Base-by-base conservation (phyloP, 2,329 filamentous ascomycete genomes). In the Botrytis elliptica region DNA sequence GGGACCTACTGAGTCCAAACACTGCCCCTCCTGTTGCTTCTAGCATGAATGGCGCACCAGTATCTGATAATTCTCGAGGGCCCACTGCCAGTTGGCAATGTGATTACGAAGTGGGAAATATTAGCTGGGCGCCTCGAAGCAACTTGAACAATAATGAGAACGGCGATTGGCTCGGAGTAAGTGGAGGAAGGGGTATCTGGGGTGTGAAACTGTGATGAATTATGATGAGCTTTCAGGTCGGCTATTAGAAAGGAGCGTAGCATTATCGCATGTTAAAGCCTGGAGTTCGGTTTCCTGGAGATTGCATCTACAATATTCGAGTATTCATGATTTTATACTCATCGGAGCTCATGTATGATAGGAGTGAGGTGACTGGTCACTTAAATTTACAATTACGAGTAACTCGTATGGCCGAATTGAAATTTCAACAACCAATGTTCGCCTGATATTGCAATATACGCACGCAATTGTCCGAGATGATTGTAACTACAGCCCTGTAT, bases 81-180 rank as follows among this genome's bases (percentile, higher is more conserved):
- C 93, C 93, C 0, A 89, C 92, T 5, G 92, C 92, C 8, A 91
- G 89, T 80, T 97, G 93, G 93, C 88, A 91, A 81, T 95, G 93
- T 81, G 93, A 96, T 77, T 95, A 95, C 79, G 93, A 97, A 82
- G 90, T 97, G 68, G 91, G 90, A 59, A 97, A 97, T 81, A 85
- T 97, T 22, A 93, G 92, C 77, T 97, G 93, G 93, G 92, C 93
- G 44, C 93, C 93, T 46, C 91, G 91, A 75, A 89, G 87, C 75
- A 84, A 90, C 36, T 84, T 91, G 73, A 73, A 60, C 42, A 91
- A 87, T 44, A 85, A 85, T 29, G 92, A 95, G 74, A 89, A 88
- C 25, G 92, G 92, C 33, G 93, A 97, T 78, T 97, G 93, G 93
- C 84, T 97, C 10, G 93, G 93, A 63, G 92, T 96, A 3, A 92